Conservation (phyloP, 371 early-diverging fungal species). For the Amoeboaphelidium occidentale region DNA sequence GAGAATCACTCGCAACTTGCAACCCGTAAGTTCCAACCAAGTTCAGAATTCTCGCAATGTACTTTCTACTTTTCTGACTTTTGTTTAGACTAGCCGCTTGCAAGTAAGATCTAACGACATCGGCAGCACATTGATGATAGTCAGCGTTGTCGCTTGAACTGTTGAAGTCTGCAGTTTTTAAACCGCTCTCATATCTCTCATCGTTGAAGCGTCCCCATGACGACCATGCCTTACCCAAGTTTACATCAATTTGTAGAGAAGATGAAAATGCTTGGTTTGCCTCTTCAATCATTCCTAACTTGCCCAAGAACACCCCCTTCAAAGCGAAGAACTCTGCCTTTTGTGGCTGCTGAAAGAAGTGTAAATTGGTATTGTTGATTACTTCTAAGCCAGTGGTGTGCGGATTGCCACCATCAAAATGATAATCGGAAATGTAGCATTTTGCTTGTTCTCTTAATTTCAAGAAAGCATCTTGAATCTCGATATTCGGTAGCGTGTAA, state of each 20-base stretch:
- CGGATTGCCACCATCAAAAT: constrained; percentile 55
- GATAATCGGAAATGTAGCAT: constrained; percentile 60
- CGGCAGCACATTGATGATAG: constrained; percentile 57
- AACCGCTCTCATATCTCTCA: constrained; percentile 21
- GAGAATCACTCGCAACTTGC: too few relatives aligned
- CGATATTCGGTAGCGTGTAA: constrained; percentile 96
- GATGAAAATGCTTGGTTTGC: constrained; percentile 82
- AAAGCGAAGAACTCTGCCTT: constrained; percentile 95
- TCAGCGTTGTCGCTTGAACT: constrained; percentile 50
- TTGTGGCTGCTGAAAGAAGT: constrained; percentile 76
- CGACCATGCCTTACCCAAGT: constrained; percentile 82
- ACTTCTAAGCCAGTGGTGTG: constrained; percentile 82
- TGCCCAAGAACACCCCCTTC: constrained; percentile 81
- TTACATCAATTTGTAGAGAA: constrained; percentile 73
- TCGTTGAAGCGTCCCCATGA: constrained; percentile 92
- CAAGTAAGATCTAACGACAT: constrained; percentile 88
- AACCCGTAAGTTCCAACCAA: too few relatives aligned
- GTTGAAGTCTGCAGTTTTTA: neutral
- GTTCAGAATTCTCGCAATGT: constrained; percentile 75
- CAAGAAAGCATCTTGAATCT: constrained; percentile 92
- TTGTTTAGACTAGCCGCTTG: constrained; percentile 80
- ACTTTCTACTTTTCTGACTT: constrained; percentile 62
- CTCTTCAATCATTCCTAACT: constrained; percentile 55
- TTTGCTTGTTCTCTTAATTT: constrained; percentile 97
- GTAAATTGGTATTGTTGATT: constrained; percentile 91